Conservation (phyloP, 495 filamentous ascomycete genomes). For the Thermothielavioides terrestris region DNA sequence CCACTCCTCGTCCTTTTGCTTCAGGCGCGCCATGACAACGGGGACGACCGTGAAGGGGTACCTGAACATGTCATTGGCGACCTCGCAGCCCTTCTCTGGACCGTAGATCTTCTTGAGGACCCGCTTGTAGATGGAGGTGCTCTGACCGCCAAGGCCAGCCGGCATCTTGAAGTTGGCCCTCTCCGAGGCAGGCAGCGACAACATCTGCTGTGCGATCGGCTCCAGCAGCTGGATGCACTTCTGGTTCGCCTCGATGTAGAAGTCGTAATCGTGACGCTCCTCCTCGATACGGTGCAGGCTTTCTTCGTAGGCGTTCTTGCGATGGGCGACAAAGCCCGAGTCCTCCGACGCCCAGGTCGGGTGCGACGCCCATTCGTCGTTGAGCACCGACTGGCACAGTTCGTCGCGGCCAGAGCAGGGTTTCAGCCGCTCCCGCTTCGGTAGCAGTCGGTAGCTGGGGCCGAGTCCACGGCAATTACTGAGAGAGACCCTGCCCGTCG, state of each 20-base stretch:
- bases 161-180: constrained; percentile 65
- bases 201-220: constrained; percentile 82
- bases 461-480: constrained; percentile 90
- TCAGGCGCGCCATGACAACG: constrained; percentile 74
- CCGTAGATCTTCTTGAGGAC: constrained; percentile 99
- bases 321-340: constrained; percentile 93
- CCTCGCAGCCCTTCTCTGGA: constrained; percentile 66
- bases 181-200: constrained; percentile 63
- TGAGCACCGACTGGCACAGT: constrained; percentile 82
- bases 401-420: constrained; percentile 89
- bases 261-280: constrained; percentile 97
- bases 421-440: constrained; percentile 78
- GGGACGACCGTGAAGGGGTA: constrained; percentile 77
- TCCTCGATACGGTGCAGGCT: constrained; percentile 92
- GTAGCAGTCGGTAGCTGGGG: constrained; percentile 88
- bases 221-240: constrained; percentile 93
- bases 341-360: constrained; percentile 99
- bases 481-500: constrained; percentile 68
- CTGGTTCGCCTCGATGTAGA: constrained; percentile 87
- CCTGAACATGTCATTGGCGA: constrained; percentile 73
- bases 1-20: constrained; percentile 95
- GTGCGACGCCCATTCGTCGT: constrained; percentile 97
- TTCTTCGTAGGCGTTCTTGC: constrained; percentile 92
- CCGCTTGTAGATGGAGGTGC: constrained; percentile 89
- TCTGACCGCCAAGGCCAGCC: constrained; percentile 79